Conservation (phyloP, 169 alveolate species). For the Eimeria brunetti region DNA sequence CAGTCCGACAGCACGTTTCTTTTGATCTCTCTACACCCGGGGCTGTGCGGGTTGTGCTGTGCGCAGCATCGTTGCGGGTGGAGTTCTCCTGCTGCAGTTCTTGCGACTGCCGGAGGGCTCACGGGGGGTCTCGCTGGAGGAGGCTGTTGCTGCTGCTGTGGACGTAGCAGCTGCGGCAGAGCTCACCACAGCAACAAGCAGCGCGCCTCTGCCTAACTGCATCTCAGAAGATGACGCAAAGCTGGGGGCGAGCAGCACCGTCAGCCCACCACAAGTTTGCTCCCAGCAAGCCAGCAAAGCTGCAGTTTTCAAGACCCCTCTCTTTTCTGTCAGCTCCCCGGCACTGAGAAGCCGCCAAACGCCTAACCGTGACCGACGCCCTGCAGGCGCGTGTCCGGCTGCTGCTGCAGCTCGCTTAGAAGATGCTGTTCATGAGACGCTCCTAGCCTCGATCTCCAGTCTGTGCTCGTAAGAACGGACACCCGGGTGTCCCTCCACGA, state of each 20-base stretch:
- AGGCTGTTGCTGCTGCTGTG: slow-evolving; percentile 24
- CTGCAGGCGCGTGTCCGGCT: neutral
- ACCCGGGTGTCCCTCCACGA: neutral
- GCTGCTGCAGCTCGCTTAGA: neutral
- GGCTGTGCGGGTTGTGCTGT: neutral
- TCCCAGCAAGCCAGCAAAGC: neutral
- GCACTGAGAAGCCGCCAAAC: neutral
- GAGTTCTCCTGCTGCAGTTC: slow-evolving; percentile 5
- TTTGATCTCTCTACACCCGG: neutral
- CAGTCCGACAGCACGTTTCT: neutral
- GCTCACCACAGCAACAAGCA: neutral
- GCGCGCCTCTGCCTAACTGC: neutral
- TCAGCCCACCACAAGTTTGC: neutral
- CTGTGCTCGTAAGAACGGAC: slow-evolving; percentile 45
- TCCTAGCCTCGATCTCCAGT: neutral
- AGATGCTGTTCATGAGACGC: slow-evolving; percentile 37
- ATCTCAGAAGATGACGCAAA: neutral
- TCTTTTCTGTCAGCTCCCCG: neutral
- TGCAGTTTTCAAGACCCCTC: slow-evolving; percentile 2
- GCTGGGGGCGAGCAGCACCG: neutral
- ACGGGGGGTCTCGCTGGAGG: neutral
- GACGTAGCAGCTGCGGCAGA: slow-evolving; percentile 17
- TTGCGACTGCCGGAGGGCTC: neutral
- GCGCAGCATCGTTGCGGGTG: slow-evolving; percentile 48
- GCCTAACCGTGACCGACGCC: neutral